A percentile compares a stretch with the other conserved stretches of the same genome.
Evolutionary conservation across 2,329 filamentous ascomycete genomes (phyloP).

Genomic region (Colletotrichum costaricense): DNA sequence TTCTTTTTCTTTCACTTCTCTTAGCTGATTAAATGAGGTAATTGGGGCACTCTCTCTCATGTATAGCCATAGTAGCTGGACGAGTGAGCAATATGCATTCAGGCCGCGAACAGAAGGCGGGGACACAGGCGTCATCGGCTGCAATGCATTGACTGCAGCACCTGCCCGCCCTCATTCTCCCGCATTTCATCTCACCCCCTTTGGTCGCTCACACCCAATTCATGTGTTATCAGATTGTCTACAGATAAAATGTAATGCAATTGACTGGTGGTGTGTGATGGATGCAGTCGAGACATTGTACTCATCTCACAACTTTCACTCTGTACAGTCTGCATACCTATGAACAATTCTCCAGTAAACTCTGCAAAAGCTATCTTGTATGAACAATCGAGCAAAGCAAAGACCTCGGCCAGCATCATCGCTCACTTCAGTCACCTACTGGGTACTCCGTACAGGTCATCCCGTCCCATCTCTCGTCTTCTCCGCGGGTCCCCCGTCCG

Average conservation of each 20-base stretch:
- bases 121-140: constrained; percentile 28
- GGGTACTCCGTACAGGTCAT: background rate
- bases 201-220: background rate
- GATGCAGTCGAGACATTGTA: background rate
- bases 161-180: background rate
- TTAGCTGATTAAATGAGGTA: background rate
- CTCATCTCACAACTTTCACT: background rate
- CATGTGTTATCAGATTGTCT: background rate
- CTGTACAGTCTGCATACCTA: background rate
- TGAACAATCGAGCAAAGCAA: background rate
- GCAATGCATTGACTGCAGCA: constrained; percentile 24
- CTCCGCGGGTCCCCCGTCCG: background rate
- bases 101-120: constrained; percentile 2
- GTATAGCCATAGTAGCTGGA: background rate
- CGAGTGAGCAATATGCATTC: background rate
- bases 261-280: background rate
- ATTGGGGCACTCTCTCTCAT: background rate
- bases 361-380: background rate
- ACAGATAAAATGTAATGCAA: background rate
- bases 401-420: constrained; percentile 13
- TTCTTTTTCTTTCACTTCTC: background rate
- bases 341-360: background rate
- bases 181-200: constrained; percentile 2
- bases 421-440: no score
- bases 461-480: constrained; percentile 15